These are phyloP conservation scores for Blepharisma japonicum DNA, from an alignment of 73 alveolate species.

Conservation along the genomic window DNA sequence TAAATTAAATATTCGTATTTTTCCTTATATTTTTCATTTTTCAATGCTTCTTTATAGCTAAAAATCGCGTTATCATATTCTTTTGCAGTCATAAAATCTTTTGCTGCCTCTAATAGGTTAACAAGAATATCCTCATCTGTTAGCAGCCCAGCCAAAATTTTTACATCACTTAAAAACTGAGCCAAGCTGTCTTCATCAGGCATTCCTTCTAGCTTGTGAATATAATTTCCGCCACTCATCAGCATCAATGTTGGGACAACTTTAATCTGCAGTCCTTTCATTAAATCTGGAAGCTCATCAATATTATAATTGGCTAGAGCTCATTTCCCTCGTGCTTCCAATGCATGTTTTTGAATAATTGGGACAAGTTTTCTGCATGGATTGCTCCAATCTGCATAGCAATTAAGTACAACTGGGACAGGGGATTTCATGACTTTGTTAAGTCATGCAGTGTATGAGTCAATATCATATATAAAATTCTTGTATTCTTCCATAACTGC, in stretches of 20 bases:
- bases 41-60: background rate
- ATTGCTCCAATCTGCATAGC: slow-evolving; percentile 12
- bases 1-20: background rate
- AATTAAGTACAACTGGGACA: background rate
- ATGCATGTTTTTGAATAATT: background rate
- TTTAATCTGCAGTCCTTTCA: background rate
- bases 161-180: slow-evolving; percentile 6
- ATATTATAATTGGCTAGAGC: background rate
- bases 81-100: background rate
- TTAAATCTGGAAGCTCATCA: slow-evolving; percentile 23
- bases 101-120: background rate
- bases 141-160: slow-evolving; percentile 7
- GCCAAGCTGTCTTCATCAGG: background rate
- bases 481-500: slow-evolving; percentile 24
- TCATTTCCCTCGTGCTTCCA: slow-evolving; percentile 17
- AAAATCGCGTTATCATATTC: background rate
- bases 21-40: background rate
- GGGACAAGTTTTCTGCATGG: slow-evolving; percentile 30
- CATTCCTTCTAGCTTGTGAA: background rate
- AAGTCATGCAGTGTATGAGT: background rate
- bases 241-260: slow-evolving; percentile 11
- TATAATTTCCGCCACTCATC: background rate
- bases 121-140: slow-evolving; percentile 7
- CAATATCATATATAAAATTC: background rate
- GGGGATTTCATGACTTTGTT: background rate